A percentile compares a stretch with the other conserved stretches of the same genome.
Evolutionary conservation across 306 rosid species (phyloP).

Genomic region (Comarum palustre): DNA sequence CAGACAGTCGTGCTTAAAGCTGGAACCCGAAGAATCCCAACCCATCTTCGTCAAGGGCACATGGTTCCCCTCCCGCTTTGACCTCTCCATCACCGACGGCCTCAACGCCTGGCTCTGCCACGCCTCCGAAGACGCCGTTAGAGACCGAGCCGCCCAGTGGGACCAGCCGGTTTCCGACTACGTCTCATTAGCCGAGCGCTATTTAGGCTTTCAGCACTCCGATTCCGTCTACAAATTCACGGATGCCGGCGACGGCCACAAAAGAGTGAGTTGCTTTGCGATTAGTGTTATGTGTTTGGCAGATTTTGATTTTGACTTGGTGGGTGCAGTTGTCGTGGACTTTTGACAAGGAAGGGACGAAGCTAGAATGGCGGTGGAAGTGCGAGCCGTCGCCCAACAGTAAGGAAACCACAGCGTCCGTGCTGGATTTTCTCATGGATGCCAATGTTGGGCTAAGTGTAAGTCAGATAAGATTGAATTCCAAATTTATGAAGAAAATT

Average conservation of each 20-base stretch:
- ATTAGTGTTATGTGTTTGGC: not conserved
- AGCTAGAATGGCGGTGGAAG: slow-evolving; percentile 85
- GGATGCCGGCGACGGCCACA: slow-evolving; percentile 66
- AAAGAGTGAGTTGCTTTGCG: slow-evolving; percentile 41
- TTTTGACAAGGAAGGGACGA: slow-evolving; percentile 80
- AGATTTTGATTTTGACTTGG: not conserved
- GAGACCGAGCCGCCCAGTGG: slow-evolving; percentile 80
- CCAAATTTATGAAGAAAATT: not conserved
- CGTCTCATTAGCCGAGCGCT: slow-evolving; percentile 56
- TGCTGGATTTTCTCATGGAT: slow-evolving; percentile 82
- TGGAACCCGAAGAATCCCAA: slow-evolving; percentile 29
- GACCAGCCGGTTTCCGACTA: slow-evolving; percentile 72
- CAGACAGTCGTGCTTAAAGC: slow-evolving; percentile 67
- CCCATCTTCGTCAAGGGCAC: slow-evolving; percentile 67
- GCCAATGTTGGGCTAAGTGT: slow-evolving; percentile 82
- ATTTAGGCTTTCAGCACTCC: slow-evolving; percentile 73
- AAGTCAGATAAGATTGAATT: slow-evolving; percentile 17
- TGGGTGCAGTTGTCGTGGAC: slow-evolving; percentile 72
- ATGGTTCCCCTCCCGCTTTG: slow-evolving; percentile 56
- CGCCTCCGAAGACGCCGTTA: slow-evolving; percentile 67
- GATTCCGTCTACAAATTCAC: slow-evolving; percentile 56
- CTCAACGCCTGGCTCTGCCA: slow-evolving; percentile 65
- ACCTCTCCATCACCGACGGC: slow-evolving; percentile 71
- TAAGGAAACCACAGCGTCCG: slow-evolving; percentile 56
- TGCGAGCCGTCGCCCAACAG: slow-evolving; percentile 55